These are phyloP conservation scores for Monosporascus sp. DNA, from an alignment of 2,329 filamentous ascomycete species.

Conservation along the genomic window DNA sequence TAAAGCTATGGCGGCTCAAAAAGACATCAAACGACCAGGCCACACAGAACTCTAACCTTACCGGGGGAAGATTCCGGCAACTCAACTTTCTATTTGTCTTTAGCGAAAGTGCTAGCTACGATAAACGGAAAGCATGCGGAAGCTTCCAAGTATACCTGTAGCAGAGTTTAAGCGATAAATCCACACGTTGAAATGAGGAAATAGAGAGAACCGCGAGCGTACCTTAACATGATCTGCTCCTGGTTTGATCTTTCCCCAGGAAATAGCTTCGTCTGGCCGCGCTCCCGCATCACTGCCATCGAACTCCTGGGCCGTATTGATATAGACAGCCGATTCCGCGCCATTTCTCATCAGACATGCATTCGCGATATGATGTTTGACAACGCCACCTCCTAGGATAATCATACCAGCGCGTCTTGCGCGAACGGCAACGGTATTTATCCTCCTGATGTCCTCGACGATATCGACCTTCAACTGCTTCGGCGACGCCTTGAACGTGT, in stretches of 20 bases:
- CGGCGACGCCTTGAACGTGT: constrained; percentile 87
- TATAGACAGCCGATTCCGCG: constrained; percentile 92
- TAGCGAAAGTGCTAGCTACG: constrained; percentile 62
- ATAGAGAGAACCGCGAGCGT: constrained; percentile 16
- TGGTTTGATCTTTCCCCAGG: constrained; percentile 96
- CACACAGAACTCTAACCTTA: no score
- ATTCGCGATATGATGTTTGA: constrained; percentile 98
- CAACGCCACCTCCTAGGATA: constrained; percentile 85
- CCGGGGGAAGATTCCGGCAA: no score
- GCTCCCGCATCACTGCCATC: constrained; percentile 96
- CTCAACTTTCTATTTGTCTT: constrained; percentile 30
- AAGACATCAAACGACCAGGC: no score
- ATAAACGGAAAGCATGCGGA: constrained; percentile 63
- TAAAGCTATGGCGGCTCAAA: no score
- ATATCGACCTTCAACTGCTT: constrained; percentile 80
- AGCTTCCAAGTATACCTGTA: constrained; percentile 58
- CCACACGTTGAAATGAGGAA: background rate
- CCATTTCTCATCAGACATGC: constrained; percentile 97
- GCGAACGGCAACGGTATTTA: constrained; percentile 86
- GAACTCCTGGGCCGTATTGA: constrained; percentile 96
- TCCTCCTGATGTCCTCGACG: constrained; percentile 84
- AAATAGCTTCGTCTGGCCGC: constrained; percentile 91
- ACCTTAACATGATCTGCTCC: constrained; percentile 88
- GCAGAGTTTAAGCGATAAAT: constrained; percentile 4
- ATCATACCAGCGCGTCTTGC: constrained; percentile 92